A percentile compares a stretch with the other conserved stretches of the same genome.
phyloP scores from a whole-genome alignment of 345 rosid genomes.

The Hevea brasiliensis region DNA sequence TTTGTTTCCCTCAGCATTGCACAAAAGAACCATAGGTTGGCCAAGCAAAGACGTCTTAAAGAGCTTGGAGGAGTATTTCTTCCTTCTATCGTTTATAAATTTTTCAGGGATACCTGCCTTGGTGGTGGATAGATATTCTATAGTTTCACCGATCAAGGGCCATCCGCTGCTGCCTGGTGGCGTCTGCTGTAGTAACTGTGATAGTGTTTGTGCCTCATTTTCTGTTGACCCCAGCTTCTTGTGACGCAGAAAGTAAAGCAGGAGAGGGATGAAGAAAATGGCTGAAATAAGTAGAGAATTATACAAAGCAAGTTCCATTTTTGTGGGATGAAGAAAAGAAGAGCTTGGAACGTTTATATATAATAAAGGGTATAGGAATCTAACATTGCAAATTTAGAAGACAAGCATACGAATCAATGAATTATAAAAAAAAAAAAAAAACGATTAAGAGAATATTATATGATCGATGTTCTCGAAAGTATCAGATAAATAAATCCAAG shows the following conservation, averaged over 20 bases:
- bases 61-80: background rate
- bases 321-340: background rate
- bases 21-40: constrained; percentile 4
- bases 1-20: constrained; percentile 12
- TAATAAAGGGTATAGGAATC: no score
- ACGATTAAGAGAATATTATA: background rate
- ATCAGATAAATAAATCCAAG: no score
- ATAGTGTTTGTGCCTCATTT: background rate
- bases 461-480: no score
- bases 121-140: constrained; percentile 4
- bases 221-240: background rate
- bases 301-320: background rate
- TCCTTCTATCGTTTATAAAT: constrained; percentile 13
- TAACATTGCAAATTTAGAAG: background rate
- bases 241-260: background rate
- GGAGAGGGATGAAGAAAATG: background rate
- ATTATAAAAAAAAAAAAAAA: background rate
- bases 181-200: no score
- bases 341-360: background rate
- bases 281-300: background rate
- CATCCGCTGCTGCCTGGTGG: constrained; percentile 10
- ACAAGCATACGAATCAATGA: background rate
- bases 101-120: constrained; percentile 2
- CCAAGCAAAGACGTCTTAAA: constrained; percentile 11
- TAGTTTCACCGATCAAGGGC: constrained; percentile 8